Conservation (phyloP, 352 stramenopile genomes). For the Phytophthora foliorum region DNA sequence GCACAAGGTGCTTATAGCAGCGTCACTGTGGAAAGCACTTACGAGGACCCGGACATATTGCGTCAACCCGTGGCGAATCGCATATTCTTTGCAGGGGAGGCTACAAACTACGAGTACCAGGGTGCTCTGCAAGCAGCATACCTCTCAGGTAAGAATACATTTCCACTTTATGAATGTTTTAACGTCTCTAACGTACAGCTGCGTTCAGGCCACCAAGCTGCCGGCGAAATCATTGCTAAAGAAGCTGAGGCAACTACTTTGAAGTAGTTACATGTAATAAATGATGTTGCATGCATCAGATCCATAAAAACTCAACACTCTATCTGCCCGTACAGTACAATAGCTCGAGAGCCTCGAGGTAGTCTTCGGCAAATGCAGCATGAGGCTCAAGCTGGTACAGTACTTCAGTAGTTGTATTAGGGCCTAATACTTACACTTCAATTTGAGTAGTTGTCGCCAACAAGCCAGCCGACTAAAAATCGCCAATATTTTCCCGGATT, state of each 20-base stretch:
- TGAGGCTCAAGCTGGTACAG: no score
- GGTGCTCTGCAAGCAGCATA: slow-evolving; percentile 76
- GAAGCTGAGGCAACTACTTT: background rate
- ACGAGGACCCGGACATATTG: slow-evolving; percentile 64
- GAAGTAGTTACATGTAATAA: background rate
- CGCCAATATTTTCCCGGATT: no score
- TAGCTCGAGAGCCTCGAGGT: no score
- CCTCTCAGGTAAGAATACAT: slow-evolving; percentile 47
- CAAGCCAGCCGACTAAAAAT: no score
- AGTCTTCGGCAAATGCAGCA: no score
- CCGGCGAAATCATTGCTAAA: slow-evolving; percentile 25
- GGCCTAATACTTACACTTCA: no score
- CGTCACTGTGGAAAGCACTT: slow-evolving; percentile 63
- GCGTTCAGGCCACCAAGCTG: slow-evolving; percentile 19
- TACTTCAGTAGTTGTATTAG: no score
- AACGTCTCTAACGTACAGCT: background rate
- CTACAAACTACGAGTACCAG: slow-evolving; percentile 77
- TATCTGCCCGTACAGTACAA: no score
- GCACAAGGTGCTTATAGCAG: slow-evolving; percentile 69
- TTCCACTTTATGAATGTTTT: background rate
- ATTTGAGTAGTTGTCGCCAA: no score
- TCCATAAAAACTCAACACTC: no score
- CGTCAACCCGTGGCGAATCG: slow-evolving; percentile 44
- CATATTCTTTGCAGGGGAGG: slow-evolving; percentile 76
- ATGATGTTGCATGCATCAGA: no score